Evolutionary conservation across 2,329 filamentous ascomycete species (phyloP), one percentile per base, ranked within the genome.

Genomic region (Gyromitra esculenta): DNA sequence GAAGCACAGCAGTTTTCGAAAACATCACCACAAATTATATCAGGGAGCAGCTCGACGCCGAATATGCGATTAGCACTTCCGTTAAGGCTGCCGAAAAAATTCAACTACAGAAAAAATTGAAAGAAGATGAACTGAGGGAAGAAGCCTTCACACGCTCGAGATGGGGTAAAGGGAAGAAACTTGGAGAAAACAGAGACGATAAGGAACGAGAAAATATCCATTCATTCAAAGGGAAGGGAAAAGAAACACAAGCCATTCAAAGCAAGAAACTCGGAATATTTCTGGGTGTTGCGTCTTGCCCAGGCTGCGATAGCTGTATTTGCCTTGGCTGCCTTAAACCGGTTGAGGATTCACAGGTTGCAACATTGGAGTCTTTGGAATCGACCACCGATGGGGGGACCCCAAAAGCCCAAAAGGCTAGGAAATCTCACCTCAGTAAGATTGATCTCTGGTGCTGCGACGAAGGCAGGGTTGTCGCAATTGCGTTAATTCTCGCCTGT

Each of bases 291-390:
- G 48, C 67, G n/a, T 54, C 48, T 64, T 75, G 72, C 25, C 72
- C 72, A 21, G 25, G 8, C 15, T 75, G 72, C 39, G 48, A 70
- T 48, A 54, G 15, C 9, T 71, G 67, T 11, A 25, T 71, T 63
- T 75, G 72, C 45, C 57, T 75, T 45, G 72, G 65, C 7, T 75
- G 72, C 39, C 66, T 75, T 57, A 45, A 71, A 52, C 72, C 72
- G n/a, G 57, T 63, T 39, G 50, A 64, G 37, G 11, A 69, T 56
- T 62, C 57, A 37, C 52, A 69, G 31, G 39, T 63, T 48, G 48
- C 39, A 50, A 39, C 9, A 43, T 25, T 69, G 57, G 64, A 73
- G 13, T 1, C 11, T 50, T 69, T 39, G n/a, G 43, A 60, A 4
- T 52, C 43, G 13, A 11, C 37, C 1, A 35, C 18, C 13, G 39